Conservation (phyloP, 257 asterid genomes). For the Fraxinus pennsylvanica region DNA sequence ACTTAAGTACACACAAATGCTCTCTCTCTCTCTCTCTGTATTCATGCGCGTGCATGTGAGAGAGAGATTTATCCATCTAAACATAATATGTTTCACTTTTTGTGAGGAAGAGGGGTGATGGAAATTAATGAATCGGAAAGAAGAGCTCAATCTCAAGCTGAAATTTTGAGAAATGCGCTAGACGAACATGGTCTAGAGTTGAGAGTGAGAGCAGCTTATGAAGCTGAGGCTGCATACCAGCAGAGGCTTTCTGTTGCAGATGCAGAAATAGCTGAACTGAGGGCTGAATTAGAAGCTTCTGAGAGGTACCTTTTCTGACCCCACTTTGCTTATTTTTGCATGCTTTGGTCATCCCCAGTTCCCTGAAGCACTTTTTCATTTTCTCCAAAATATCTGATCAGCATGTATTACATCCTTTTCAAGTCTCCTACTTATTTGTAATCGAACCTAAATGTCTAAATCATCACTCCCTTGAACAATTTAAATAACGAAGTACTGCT, state of each 20-base stretch:
- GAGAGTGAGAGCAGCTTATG: conserved; percentile 93
- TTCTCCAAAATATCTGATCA: background rate
- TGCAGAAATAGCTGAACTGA: conserved; percentile 77
- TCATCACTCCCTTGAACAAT: background rate
- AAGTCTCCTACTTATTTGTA: background rate
- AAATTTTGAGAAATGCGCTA: conserved; percentile 67
- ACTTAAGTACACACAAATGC: conserved; percentile 5
- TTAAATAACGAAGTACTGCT: background rate
- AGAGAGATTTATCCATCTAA: conserved; percentile 14
- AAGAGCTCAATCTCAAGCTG: conserved; percentile 80
- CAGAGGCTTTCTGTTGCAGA: conserved; percentile 84
- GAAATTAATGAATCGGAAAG: conserved; percentile 80
- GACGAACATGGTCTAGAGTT: conserved; percentile 86
- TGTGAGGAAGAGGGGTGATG: conserved; percentile 56
- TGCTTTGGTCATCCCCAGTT: background rate
- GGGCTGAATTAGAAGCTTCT: conserved; percentile 78
- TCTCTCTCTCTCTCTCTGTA: background rate
- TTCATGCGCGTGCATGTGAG: conserved; percentile 6
- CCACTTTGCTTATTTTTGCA: conserved; percentile 16
- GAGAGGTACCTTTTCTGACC: conserved; percentile 63
- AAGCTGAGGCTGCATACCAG: conserved; percentile 91
- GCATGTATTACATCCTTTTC: background rate
- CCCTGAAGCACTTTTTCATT: background rate
- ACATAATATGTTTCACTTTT: conserved; percentile 28
- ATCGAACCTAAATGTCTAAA: background rate